Conservation (phyloP, 2,329 filamentous ascomycete genomes). For the Pseudocercospora fijiensis region DNA sequence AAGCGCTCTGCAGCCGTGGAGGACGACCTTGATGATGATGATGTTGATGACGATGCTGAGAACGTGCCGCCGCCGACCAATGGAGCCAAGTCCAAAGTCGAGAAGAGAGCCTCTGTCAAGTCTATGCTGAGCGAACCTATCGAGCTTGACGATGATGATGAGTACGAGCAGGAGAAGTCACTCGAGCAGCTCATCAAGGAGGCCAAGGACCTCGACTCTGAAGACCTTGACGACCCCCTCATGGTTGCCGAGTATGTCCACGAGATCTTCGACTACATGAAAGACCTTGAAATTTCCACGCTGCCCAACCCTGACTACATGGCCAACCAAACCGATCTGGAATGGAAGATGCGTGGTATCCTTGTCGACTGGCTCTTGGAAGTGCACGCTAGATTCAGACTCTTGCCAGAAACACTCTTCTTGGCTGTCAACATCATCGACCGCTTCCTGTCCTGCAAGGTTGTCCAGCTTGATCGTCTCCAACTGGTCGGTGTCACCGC, state of each 20-base stretch:
- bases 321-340: conserved; percentile 86
- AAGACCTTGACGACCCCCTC: conserved; percentile 88
- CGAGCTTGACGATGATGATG: conserved; percentile 37
- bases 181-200: conserved; percentile 41
- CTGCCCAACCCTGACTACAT: conserved; percentile 94
- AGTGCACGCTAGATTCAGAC: conserved; percentile 93
- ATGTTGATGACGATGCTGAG: conserved; percentile 61
- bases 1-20: conserved; percentile 44
- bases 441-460: conserved; percentile 91
- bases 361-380: conserved; percentile 98
- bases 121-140: conserved; percentile 28
- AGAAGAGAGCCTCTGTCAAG: conserved; percentile 46
- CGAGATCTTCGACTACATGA: conserved; percentile 96
- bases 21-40: conserved; percentile 53
- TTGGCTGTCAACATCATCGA: conserved; percentile 97
- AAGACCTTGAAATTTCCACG: conserved; percentile 74
- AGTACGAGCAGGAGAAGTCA: conserved; percentile 40
- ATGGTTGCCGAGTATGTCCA: conserved; percentile 98
- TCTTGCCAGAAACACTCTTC: conserved; percentile 94
- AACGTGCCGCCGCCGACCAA: conserved; percentile 67
- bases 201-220: conserved; percentile 70
- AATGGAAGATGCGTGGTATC: conserved; percentile 98
- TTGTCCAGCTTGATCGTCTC: conserved; percentile 91
- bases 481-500: conserved; percentile 96
- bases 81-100: conserved; percentile 41